These are phyloP conservation scores for Mesembryanthemum crystallinum DNA, from an alignment of 148 eudicot species.

Conservation along the genomic window DNA sequence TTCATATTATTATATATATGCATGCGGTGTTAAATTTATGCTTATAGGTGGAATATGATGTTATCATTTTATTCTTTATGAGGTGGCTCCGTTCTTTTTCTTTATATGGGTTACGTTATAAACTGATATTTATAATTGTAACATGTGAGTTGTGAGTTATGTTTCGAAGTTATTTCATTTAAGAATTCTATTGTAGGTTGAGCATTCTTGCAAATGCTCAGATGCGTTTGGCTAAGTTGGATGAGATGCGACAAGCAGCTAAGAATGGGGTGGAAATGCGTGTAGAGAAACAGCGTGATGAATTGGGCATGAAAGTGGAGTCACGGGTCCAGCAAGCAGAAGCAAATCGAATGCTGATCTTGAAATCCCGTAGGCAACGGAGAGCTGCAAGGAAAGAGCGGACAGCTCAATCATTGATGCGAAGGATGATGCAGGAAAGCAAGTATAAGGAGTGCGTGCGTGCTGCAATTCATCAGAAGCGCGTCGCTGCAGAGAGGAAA, in stretches of 20 bases:
- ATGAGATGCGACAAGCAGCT: constrained; percentile 90
- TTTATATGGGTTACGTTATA: not conserved
- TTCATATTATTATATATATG: not conserved
- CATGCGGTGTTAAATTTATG: not conserved
- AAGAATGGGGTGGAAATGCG: constrained; percentile 76
- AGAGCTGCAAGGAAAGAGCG: constrained; percentile 78
- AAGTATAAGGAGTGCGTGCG: constrained; percentile 88
- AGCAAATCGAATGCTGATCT: constrained; percentile 75
- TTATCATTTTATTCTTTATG: not conserved
- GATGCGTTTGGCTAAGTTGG: constrained; percentile 87
- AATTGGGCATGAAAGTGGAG: constrained; percentile 74
- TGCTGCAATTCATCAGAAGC: constrained; percentile 84
- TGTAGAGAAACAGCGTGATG: constrained; percentile 64
- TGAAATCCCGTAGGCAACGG: constrained; percentile 68
- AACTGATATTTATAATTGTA: not conserved
- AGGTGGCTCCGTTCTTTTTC: not conserved
- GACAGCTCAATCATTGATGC: constrained; percentile 67
- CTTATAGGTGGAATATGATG: not conserved
- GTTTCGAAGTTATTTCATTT: not conserved
- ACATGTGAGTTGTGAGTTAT: not conserved
- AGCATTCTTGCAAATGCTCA: constrained; percentile 75
- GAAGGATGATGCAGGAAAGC: constrained; percentile 67
- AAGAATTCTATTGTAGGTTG: constrained; percentile 41
- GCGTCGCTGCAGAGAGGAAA: constrained; percentile 89
- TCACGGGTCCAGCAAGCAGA: constrained; percentile 86